These are phyloP conservation scores for Datisca glomerata DNA, from an alignment of 306 rosid genomes.

Conservation along the genomic window DNA sequence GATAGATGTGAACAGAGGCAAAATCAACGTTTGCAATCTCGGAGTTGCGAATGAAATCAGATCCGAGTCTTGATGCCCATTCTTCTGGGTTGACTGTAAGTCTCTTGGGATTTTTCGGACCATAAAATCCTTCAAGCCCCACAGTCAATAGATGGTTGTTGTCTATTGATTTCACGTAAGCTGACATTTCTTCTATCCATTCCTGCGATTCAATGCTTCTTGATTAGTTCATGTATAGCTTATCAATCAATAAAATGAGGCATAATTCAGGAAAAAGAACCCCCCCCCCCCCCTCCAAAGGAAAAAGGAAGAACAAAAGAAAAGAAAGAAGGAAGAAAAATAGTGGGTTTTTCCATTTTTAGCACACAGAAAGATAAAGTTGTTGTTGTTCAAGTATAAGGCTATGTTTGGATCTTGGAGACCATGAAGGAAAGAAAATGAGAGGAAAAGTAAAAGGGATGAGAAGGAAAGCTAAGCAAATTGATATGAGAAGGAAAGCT, in stretches of 20 bases:
- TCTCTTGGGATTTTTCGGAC: constrained; percentile 66
- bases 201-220: constrained; percentile 41
- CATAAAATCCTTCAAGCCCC: constrained; percentile 94
- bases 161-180: constrained; percentile 74
- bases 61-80: constrained; percentile 94
- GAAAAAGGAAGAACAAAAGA: too few relatives aligned
- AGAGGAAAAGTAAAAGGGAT: too few relatives aligned
- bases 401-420: too few relatives aligned
- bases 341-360: too few relatives aligned
- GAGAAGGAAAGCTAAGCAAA: too few relatives aligned
- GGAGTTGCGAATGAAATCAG: constrained; percentile 86
- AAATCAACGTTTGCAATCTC: constrained; percentile 54
- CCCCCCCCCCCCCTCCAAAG: too few relatives aligned
- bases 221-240: neutral
- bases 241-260: too few relatives aligned
- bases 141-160: constrained; percentile 81
- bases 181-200: constrained; percentile 96
- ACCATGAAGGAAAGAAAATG: too few relatives aligned
- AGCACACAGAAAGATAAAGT: too few relatives aligned
- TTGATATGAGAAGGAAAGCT: too few relatives aligned
- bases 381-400: too few relatives aligned
- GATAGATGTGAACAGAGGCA: constrained; percentile 84
- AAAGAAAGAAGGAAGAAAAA: neutral
- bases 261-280: too few relatives aligned
- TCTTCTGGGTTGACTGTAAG: constrained; percentile 66